phyloP scores from a whole-genome alignment of 2,329 filamentous ascomycete species.

The Leptoxyphium fumago region DNA sequence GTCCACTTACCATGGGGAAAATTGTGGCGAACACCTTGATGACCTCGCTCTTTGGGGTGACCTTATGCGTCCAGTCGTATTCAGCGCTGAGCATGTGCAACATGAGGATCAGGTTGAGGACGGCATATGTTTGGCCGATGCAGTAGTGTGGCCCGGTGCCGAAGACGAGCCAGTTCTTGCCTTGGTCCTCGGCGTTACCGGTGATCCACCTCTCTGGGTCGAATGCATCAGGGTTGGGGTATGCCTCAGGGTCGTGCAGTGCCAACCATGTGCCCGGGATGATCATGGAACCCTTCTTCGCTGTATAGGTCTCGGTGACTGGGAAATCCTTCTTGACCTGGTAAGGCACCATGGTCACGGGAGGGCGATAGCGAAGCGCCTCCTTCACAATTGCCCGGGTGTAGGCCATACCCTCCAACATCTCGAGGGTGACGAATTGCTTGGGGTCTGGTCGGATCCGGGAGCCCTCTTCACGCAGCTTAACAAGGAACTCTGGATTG shows the following conservation, averaged over 20 bases:
- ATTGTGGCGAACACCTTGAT: slow-evolving; percentile 98
- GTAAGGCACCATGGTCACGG: slow-evolving; percentile 95
- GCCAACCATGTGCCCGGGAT: slow-evolving; percentile 83
- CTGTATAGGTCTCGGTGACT: slow-evolving; percentile 74
- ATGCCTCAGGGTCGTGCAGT: slow-evolving; percentile 83
- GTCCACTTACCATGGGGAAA: slow-evolving; percentile 69
- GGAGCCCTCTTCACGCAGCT: slow-evolving; percentile 63
- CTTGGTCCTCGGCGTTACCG: slow-evolving; percentile 76
- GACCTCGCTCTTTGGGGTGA: slow-evolving; percentile 73
- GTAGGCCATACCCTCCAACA: slow-evolving; percentile 78
- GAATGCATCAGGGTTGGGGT: slow-evolving; percentile 75
- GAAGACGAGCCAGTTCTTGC: slow-evolving; percentile 95
- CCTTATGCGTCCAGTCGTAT: slow-evolving; percentile 70
- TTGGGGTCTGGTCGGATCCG: slow-evolving; percentile 13
- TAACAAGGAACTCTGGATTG: slow-evolving; percentile 80
- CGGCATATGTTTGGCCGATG: slow-evolving; percentile 81
- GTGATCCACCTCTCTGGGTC: slow-evolving; percentile 85
- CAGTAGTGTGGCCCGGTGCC: slow-evolving; percentile 95
- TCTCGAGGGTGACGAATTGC: slow-evolving; percentile 52
- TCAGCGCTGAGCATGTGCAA: slow-evolving; percentile 18
- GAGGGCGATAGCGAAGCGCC: slow-evolving; percentile 82
- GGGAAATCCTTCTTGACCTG: slow-evolving; percentile 90
- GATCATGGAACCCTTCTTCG: slow-evolving; percentile 90
- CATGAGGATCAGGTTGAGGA: slow-evolving; percentile 61
- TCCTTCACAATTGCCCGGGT: slow-evolving; percentile 86